These are phyloP conservation scores for Colletotrichum tofieldiae DNA, from an alignment of 2,329 filamentous ascomycete species.

Conservation along the genomic window DNA sequence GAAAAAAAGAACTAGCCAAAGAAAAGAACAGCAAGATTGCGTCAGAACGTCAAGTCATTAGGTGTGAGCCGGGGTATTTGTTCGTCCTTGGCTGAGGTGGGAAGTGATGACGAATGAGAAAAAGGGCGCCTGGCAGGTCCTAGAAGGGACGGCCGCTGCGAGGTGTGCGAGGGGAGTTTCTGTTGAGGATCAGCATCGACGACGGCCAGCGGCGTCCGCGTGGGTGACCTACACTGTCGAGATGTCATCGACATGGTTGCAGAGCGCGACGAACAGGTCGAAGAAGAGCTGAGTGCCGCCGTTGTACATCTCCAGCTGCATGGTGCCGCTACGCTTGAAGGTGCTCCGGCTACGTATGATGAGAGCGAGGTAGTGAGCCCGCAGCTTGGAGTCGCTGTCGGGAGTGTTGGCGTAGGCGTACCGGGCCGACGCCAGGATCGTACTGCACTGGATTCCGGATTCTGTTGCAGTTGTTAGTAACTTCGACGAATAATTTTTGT, in stretches of 20 bases:
- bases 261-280: slow-evolving; percentile 92
- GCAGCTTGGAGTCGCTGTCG: slow-evolving; percentile 89
- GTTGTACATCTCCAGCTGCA: slow-evolving; percentile 94
- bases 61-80: slow-evolving; percentile 34
- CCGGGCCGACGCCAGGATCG: slow-evolving; percentile 88
- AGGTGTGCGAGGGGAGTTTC: slow-evolving; percentile 55
- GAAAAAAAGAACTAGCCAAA: neutral
- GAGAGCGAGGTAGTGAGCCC: slow-evolving; percentile 91
- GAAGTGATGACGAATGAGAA: neutral
- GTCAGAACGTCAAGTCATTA: slow-evolving; percentile 47
- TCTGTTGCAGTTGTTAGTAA: slow-evolving; percentile 58
- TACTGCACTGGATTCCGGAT: slow-evolving; percentile 86
- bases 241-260: slow-evolving; percentile 87
- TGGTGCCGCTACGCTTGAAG: slow-evolving; percentile 94
- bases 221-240: slow-evolving; percentile 66
- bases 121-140: neutral
- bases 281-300: slow-evolving; percentile 90
- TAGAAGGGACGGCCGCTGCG: slow-evolving; percentile 59
- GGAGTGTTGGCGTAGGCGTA: slow-evolving; percentile 93
- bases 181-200: slow-evolving; percentile 42
- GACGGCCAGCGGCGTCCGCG: too few species aligned
- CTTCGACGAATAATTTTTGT: neutral
- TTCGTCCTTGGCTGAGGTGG: slow-evolving; percentile 14
- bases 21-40: slow-evolving; percentile 15
- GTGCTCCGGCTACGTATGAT: slow-evolving; percentile 91